Base-by-base conservation (phyloP, 2,329 filamentous ascomycete genomes). In the Zymoseptoria passerinii region DNA sequence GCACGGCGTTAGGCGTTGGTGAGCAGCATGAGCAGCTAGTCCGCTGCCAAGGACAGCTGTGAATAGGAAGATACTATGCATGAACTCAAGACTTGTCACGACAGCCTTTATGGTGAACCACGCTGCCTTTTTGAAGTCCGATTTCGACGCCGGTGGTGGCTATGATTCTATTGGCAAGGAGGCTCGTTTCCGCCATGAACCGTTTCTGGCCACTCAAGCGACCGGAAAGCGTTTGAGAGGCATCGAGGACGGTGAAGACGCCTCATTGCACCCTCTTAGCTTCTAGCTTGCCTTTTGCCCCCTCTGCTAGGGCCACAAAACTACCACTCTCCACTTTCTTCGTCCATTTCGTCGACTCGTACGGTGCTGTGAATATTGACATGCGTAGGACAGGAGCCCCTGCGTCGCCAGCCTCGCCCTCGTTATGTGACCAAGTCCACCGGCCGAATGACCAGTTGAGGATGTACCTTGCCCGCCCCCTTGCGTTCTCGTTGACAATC, bases 391-490 rank as follows among this genome's bases (percentile, higher is more conserved):
- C 74, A 1, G 79, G 73, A 9, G 48, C 18, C 6, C 58, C 60
- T 9, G 63, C 64, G 1, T 63, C 56, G 5, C 61, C 55, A 1
- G 68, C 70, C 1, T 62, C 61, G 4, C 67, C 64, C 1, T 72
- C 66, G 4, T 85, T 76, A 5, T 83, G 79, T 1, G 91, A 95
- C 70, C 92, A 96, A 0, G 85, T 95, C 92, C 94, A 99, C 28
- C 94, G 82, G 0, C 91, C 91, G 75, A 99, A 99, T 0, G 94
- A 94, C 94, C 94, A 99, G 73, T 99, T 99, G 60, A 99, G 81
- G 50, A 99, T 96, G 71, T 94, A 96, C 57, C 89, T 80, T 16
- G 74, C 73, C 19, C 73, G 69, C 1, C 73, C 74, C 8, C 69
- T 65, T 13, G 70, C 65, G 6, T 72, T 66, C 53, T 75, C 70